These are phyloP conservation scores for Amaranthus tricolor DNA, from an alignment of 179 eudicot species.

Conservation along the genomic window DNA sequence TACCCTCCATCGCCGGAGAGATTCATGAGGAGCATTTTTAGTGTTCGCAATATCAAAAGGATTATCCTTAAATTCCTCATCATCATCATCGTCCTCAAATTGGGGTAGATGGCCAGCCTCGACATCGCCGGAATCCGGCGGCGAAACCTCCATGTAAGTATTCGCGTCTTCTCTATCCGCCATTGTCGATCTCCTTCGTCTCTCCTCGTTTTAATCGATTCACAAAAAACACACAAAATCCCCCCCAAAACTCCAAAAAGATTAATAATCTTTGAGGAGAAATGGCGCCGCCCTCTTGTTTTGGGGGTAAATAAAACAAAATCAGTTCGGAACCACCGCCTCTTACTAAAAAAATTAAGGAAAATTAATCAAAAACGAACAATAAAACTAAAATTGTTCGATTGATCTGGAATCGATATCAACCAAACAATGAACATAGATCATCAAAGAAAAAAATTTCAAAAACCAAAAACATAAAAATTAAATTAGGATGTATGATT, in stretches of 20 bases:
- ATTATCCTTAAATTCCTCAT: slow-evolving; percentile 35
- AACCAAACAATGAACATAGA: slow-evolving; percentile 8
- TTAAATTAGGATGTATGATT: slow-evolving; percentile 12
- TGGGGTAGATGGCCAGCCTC: slow-evolving; percentile 18
- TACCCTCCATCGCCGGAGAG: slow-evolving; percentile 83
- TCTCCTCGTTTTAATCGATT: not conserved
- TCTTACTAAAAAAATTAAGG: slow-evolving; percentile 9
- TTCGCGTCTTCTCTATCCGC: slow-evolving; percentile 19
- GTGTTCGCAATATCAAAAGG: slow-evolving; percentile 80
- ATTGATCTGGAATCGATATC: not conserved
- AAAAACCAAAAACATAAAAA: not conserved
- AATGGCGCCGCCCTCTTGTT: slow-evolving; percentile 21
- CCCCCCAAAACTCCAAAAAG: not conserved
- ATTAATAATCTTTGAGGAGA: slow-evolving; percentile 4
- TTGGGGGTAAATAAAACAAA: slow-evolving; percentile 21
- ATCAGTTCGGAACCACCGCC: slow-evolving; percentile 25
- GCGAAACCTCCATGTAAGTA: not conserved
- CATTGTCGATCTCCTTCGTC: not conserved
- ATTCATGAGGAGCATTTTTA: slow-evolving; percentile 60
- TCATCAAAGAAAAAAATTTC: slow-evolving; percentile 3
- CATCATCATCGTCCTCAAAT: slow-evolving; percentile 21
- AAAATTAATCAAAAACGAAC: not conserved
- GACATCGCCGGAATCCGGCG: slow-evolving; percentile 13
- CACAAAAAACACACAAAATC: not conserved
- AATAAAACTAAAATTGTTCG: not conserved